Conservation (phyloP, 2,329 filamentous ascomycete species). For the Pseudocercospora pini-densiflorae region DNA sequence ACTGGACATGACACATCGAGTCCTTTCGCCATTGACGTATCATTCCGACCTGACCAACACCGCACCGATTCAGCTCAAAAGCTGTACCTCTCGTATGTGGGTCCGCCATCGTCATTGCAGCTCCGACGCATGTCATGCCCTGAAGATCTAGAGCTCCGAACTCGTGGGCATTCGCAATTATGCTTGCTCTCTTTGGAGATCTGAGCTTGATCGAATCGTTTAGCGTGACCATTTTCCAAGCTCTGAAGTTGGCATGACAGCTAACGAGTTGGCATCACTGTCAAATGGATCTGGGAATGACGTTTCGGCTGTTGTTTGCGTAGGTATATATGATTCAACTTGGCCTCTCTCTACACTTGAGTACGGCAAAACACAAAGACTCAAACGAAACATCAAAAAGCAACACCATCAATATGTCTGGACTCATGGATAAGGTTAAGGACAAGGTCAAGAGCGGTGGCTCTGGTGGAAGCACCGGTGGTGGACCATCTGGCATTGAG, state of each 20-base stretch:
- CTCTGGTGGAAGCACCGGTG: conserved; percentile 11
- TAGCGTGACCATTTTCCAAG: neutral
- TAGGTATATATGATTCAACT: neutral
- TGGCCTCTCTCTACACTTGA: neutral
- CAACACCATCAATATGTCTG: conserved; percentile 26
- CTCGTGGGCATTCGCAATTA: neutral
- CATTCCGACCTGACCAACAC: neutral
- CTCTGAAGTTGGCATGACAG: conserved; percentile 15
- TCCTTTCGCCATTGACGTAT: neutral
- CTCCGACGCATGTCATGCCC: conserved; percentile 1
- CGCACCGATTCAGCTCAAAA: neutral
- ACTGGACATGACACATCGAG: neutral
- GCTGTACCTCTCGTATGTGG: neutral
- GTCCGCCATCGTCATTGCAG: neutral
- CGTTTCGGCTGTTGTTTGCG: neutral
- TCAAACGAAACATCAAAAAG: neutral
- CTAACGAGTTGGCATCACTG: conserved; percentile 12
- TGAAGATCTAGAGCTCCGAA: neutral
- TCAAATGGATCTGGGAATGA: conserved; percentile 8
- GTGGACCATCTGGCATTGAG: conserved; percentile 20
- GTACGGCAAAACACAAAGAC: neutral
- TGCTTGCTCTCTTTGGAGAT: neutral
- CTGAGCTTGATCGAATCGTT: neutral
- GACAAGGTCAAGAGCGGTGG: conserved; percentile 25
- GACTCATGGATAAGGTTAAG: conserved; percentile 33